A percentile compares a stretch with the other conserved stretches of the same genome.
Evolutionary conservation across 345 rosid species (phyloP).

Genomic region (Theobroma cacao): DNA sequence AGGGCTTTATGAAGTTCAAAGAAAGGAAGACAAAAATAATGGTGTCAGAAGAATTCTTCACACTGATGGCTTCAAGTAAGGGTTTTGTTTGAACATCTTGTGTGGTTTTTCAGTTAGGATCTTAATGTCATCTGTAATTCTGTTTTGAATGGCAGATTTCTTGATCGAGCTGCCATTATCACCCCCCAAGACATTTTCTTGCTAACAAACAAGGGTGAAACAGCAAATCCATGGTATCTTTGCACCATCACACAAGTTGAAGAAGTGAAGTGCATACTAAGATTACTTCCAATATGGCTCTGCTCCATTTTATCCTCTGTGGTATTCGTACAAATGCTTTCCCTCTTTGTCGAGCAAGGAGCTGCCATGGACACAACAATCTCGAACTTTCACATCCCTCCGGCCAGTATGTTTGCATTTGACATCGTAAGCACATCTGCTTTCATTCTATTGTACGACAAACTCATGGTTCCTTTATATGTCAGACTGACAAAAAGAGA

Average conservation of each 20-base stretch:
- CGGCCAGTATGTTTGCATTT: constrained; percentile 40
- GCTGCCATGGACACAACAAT: constrained; percentile 36
- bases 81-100: neutral
- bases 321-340: constrained; percentile 29
- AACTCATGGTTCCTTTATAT: constrained; percentile 24
- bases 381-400: constrained; percentile 34
- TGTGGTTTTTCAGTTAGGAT: too few species aligned
- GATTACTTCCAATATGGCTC: constrained; percentile 38
- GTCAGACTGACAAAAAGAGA: constrained; percentile 21
- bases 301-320: constrained; percentile 31
- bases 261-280: constrained; percentile 41
- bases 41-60: constrained; percentile 21
- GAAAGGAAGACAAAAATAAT: constrained; percentile 14
- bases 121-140: neutral
- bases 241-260: constrained; percentile 43
- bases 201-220: neutral
- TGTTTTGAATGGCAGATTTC: constrained; percentile 24
- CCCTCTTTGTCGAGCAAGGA: constrained; percentile 43
- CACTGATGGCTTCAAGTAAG: constrained; percentile 32
- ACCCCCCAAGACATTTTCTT: constrained; percentile 5
- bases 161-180: constrained; percentile 37
- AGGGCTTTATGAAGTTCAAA: constrained; percentile 23
- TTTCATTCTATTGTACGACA: constrained; percentile 32
- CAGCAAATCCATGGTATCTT: constrained; percentile 29
- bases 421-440: constrained; percentile 27